These are phyloP conservation scores for Nicotiana tomentosiformis DNA, from an alignment of 257 asterid species.

Conservation along the genomic window DNA sequence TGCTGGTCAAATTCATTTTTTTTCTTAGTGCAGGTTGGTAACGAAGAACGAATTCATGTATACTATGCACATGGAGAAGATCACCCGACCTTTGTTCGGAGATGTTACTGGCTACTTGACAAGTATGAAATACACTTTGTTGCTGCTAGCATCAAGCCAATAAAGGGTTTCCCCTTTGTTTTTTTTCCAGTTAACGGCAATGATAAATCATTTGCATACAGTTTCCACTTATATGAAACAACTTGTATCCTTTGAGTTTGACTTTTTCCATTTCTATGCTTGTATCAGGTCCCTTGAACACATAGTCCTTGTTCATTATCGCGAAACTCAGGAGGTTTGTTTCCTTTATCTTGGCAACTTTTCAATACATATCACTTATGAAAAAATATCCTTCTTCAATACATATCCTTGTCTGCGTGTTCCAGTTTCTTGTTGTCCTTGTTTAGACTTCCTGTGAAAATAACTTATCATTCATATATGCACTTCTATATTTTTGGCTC, in stretches of 20 bases:
- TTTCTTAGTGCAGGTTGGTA: slow-evolving; percentile 64
- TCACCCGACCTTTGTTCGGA: slow-evolving; percentile 84
- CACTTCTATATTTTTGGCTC: not conserved
- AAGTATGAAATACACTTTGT: slow-evolving; percentile 50
- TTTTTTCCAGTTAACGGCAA: slow-evolving; percentile 5
- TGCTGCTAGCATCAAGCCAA: slow-evolving; percentile 8
- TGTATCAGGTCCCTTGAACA: slow-evolving; percentile 83
- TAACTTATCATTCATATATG: not conserved
- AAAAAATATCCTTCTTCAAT: not conserved
- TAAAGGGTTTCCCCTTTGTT: slow-evolving; percentile 6
- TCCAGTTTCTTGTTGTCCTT: not conserved
- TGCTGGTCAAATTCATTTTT: slow-evolving; percentile 11
- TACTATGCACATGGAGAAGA: slow-evolving; percentile 99
- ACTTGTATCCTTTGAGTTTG: slow-evolving; percentile 11
- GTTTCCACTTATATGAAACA: slow-evolving; percentile 9
- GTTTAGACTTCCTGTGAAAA: not conserved
- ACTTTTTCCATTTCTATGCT: slow-evolving; percentile 5
- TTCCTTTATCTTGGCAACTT: slow-evolving; percentile 17
- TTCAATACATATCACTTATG: not conserved
- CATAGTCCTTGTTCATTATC: slow-evolving; percentile 95
- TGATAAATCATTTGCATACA: slow-evolving; percentile 10
- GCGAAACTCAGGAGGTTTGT: slow-evolving; percentile 95
- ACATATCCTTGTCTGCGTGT: not conserved
- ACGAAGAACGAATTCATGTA: slow-evolving; percentile 94
- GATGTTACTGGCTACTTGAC: slow-evolving; percentile 99